A percentile compares a stretch with the other conserved stretches of the same genome.
Evolutionary conservation across 345 rosid genomes (phyloP).

Genomic region (Noccaea caerulescens): DNA sequence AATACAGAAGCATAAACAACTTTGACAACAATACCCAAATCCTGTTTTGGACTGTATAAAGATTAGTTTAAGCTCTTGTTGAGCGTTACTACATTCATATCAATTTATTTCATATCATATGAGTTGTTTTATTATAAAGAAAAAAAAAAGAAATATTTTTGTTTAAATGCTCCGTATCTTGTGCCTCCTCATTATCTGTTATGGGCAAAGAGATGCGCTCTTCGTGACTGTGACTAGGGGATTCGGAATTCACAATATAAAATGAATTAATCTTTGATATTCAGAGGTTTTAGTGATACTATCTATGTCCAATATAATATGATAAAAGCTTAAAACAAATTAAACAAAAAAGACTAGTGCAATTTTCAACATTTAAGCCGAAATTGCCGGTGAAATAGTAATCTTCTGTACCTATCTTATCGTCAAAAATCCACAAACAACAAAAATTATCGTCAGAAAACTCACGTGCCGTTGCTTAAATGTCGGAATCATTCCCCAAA

Average conservation of each 20-base stretch:
- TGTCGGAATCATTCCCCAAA: not conserved
- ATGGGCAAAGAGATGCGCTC: slow-evolving; percentile 15
- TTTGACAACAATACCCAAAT: too few relatives aligned
- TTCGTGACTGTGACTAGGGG: slow-evolving; percentile 3
- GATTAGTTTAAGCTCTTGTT: too few relatives aligned
- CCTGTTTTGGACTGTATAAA: too few relatives aligned
- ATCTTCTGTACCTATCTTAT: not conserved
- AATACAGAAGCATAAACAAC: too few relatives aligned
- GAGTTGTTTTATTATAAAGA: not conserved
- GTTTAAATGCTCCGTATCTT: slow-evolving; percentile 10
- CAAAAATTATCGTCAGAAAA: not conserved
- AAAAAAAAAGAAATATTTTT: not conserved
- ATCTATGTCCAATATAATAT: not conserved
- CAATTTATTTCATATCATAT: too few relatives aligned
- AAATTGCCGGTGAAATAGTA: slow-evolving; percentile 26
- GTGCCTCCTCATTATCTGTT: slow-evolving; percentile 27
- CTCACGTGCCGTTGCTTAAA: slow-evolving; percentile 26
- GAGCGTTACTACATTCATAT: too few relatives aligned
- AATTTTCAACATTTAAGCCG: slow-evolving; percentile 13
- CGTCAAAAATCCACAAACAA: not conserved
- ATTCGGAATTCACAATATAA: not conserved
- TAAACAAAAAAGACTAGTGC: not conserved
- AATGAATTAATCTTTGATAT: too few relatives aligned
- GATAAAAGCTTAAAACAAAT: not conserved
- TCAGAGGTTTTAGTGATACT: too few relatives aligned